These are phyloP conservation scores for Pyrenopolyporus hunteri DNA, from an alignment of 495 filamentous ascomycete species.

Conservation along the genomic window DNA sequence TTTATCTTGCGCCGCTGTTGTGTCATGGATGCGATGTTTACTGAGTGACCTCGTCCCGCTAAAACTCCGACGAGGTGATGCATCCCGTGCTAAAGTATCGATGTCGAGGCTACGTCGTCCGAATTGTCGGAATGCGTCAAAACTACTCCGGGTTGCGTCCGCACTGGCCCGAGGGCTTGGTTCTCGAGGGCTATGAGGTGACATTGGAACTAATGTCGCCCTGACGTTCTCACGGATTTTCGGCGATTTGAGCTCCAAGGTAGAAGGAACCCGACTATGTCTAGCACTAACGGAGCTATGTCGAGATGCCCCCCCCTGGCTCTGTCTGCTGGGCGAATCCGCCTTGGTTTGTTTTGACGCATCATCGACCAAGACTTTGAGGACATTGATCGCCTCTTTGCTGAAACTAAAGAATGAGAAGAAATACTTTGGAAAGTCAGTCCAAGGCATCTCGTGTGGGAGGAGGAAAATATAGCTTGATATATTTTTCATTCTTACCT, in stretches of 20 bases:
- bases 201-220: constrained; percentile 65
- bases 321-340: constrained; percentile 12
- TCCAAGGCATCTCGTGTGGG: constrained; percentile 23
- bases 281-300: constrained; percentile 21
- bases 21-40: constrained; percentile 48
- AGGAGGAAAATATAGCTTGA: background rate
- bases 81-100: constrained; percentile 46
- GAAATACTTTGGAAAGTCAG: constrained; percentile 72
- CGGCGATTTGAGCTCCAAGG: constrained; percentile 49
- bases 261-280: constrained; percentile 36
- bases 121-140: constrained; percentile 51
- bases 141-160: constrained; percentile 50
- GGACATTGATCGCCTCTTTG: constrained; percentile 79
- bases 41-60: constrained; percentile 60
- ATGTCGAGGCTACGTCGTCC: constrained; percentile 59
- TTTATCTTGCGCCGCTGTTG: constrained; percentile 54
- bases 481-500: constrained; percentile 60
- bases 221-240: constrained; percentile 65
- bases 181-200: constrained; percentile 56
- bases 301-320: constrained; percentile 4
- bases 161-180: constrained; percentile 53
- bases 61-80: constrained; percentile 60
- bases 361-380: constrained; percentile 76
- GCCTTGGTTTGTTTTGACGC: constrained; percentile 54
- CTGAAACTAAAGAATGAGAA: constrained; percentile 94